Base-by-base conservation (phyloP, 1,284 basidiomycete genomes). In the Afroboletus lepidellus region DNA sequence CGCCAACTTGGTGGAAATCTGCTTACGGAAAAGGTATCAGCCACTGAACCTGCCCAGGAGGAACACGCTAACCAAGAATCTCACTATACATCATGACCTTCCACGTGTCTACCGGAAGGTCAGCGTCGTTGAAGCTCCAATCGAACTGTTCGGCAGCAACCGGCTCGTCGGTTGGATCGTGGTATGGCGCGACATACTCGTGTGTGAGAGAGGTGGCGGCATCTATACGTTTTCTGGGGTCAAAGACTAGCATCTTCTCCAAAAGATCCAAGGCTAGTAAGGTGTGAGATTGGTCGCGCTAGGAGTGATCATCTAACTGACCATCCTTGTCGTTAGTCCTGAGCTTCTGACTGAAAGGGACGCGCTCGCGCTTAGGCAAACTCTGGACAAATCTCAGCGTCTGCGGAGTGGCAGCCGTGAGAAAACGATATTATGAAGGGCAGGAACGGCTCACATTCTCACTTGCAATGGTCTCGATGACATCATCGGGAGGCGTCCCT, bases 121-220 rank as follows among this genome's bases (percentile, higher is more conserved):
- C 96, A n/a, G 97, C 97, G 62, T 99, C 96, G 74, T 99, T 99
- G 84, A 99, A 99, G 65, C 87, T 92, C 96, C 96, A 99, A 72
- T 99, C 96, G 65, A 99, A 99, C 65, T 92, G 89, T 71, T 98
- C 95, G 32, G 81, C 84, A 8, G 96, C 93, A 39, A 90, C 87
- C 6, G 97, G 96, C 72, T 99, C 97, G 69, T 99, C 96, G 8
- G 94, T 94, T 8, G 96, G 94, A 74, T 99, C 97, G 69, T 99
- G 97, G 71, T 99, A 99, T 9, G 96, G 96, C 7, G 92, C 84
- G 20, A 99, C 92, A 74, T 99, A 99, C 64, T 93, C 90, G 74
- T 99, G 94, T 6, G 79, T 80, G 44, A 99, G 81, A n/a, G 89
- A 94, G 58, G 94, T 84, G 27, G 92, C 84, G 18, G 97, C 97